Evolutionary conservation across 305 asterid genomes (phyloP).

Genomic region (Solanum hybrid): DNA sequence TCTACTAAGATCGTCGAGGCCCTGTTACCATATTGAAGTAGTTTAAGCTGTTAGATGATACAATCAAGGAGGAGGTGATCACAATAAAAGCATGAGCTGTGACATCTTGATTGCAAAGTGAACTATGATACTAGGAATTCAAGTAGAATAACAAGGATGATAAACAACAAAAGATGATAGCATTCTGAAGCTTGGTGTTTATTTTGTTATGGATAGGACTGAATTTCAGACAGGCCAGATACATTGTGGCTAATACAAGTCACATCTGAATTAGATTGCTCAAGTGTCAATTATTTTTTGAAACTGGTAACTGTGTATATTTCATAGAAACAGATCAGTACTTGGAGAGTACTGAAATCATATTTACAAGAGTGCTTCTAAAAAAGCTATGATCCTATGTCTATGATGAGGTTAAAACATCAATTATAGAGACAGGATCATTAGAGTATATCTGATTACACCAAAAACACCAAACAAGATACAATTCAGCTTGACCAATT

Average conservation of each 20-base stretch:
- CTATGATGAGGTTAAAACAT: neutral
- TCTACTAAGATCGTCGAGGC: neutral
- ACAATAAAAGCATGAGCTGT: neutral
- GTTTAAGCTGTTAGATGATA: neutral
- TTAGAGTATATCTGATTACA: neutral
- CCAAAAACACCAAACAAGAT: neutral
- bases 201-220: neutral
- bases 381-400: neutral
- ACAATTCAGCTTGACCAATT: too few relatives aligned
- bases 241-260: neutral
- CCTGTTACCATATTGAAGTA: neutral
- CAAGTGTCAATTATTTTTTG: neutral
- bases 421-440: neutral
- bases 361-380: neutral
- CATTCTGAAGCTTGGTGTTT: neutral
- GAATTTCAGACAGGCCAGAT: neutral
- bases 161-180: neutral
- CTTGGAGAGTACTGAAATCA: neutral
- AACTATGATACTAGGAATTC: neutral
- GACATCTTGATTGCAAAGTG: neutral
- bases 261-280: neutral
- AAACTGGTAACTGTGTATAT: neutral
- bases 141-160: neutral
- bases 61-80: neutral
- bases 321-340: neutral